Percentiles rank a stretch among this genome's conserved stretches.
These are phyloP conservation scores for Cylindrotheca closterium DNA, from an alignment of 108 stramenopile species.

Conservation along the genomic window DNA sequence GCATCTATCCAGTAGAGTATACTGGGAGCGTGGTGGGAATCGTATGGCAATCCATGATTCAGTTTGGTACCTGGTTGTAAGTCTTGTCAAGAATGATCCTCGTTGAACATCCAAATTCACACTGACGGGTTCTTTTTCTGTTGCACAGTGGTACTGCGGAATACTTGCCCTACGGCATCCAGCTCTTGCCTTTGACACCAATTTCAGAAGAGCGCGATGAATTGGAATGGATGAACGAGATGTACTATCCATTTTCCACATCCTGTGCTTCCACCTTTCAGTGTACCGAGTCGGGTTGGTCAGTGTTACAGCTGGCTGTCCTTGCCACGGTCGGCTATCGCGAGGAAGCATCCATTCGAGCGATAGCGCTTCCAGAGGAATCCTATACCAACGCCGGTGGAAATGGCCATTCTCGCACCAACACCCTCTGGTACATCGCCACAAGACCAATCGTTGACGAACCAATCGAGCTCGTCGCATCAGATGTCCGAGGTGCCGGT, in stretches of 20 bases:
- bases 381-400: constrained; percentile 71
- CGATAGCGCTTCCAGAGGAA: constrained; percentile 42
- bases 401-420: constrained; percentile 69
- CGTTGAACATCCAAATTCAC: no score
- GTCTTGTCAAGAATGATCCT: no score
- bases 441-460: constrained; percentile 53
- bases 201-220: constrained; percentile 84
- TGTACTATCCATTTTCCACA: constrained; percentile 75
- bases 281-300: constrained; percentile 68
- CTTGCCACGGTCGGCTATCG: constrained; percentile 75
- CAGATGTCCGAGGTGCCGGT: constrained; percentile 27
- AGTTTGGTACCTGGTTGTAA: constrained; percentile 76
- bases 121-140: no score
- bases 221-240: constrained; percentile 71
- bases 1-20: constrained; percentile 60
- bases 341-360: constrained; percentile 47
- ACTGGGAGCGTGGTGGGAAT: constrained; percentile 68
- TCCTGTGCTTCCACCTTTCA: constrained; percentile 50
- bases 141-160: constrained; percentile 31
- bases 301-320: constrained; percentile 55
- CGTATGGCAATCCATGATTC: constrained; percentile 71
- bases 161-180: constrained; percentile 78
- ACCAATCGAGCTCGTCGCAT: constrained; percentile 28
- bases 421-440: constrained; percentile 79
- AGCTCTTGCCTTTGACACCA: constrained; percentile 85